These are phyloP conservation scores for Cercospora zeina DNA, from an alignment of 2,329 filamentous ascomycete genomes.

Conservation along the genomic window DNA sequence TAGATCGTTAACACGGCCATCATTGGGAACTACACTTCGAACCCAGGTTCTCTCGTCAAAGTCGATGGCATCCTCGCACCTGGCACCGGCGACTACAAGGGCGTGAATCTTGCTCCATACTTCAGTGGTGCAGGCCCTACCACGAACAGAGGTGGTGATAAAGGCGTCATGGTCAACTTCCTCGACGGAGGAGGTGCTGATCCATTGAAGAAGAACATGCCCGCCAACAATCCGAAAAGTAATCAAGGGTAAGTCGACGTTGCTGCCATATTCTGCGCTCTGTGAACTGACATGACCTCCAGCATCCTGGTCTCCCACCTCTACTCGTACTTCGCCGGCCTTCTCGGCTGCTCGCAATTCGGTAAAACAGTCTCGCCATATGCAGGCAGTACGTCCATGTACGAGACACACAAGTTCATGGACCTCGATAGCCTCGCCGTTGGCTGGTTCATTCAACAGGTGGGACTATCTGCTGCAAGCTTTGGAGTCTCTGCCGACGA, in stretches of 20 bases:
- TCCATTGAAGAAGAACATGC: conserved; percentile 58
- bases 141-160: conserved; percentile 52
- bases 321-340: conserved; percentile 61
- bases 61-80: conserved; percentile 59
- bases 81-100: conserved; percentile 51
- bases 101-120: conserved; percentile 60
- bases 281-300: not conserved
- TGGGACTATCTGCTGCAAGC: conserved; percentile 57
- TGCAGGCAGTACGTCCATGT: conserved; percentile 50
- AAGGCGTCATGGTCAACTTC: conserved; percentile 58
- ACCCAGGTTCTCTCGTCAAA: conserved; percentile 9
- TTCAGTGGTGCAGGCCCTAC: conserved; percentile 58
- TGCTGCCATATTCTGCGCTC: not conserved
- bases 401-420: conserved; percentile 60
- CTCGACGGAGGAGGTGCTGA: conserved; percentile 60
- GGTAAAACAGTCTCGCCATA: conserved; percentile 56
- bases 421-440: conserved; percentile 54
- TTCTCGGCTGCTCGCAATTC: conserved; percentile 58
- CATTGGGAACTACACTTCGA: conserved; percentile 49
- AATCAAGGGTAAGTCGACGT: conserved; percentile 55
- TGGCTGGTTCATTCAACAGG: conserved; percentile 61
- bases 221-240: conserved; percentile 53
- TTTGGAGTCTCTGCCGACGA: conserved; percentile 60
- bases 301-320: conserved; percentile 61
- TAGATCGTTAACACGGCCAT: conserved; percentile 62